These are phyloP conservation scores for Nemania sp. DNA, from an alignment of 2,329 filamentous ascomycete genomes.

Conservation along the genomic window DNA sequence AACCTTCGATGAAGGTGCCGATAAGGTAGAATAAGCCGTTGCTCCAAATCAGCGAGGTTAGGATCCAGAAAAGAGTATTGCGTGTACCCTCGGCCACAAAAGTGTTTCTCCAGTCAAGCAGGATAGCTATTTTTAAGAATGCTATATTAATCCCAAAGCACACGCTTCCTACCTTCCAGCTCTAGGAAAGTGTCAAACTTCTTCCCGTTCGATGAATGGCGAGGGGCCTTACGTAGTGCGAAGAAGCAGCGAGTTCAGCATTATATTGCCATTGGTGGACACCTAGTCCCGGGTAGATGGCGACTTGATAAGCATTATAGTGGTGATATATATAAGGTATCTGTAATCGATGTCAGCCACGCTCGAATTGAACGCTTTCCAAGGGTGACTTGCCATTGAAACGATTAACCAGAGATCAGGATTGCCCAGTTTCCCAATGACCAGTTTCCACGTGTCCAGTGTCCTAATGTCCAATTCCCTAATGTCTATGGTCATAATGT, in stretches of 20 bases:
- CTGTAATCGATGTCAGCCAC: too few relatives aligned
- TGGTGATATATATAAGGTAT: too few relatives aligned
- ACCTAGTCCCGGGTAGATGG: conserved; percentile 35
- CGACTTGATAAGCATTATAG: conserved; percentile 36
- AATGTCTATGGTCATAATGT: too few relatives aligned
- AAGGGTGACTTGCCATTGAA: conserved; percentile 31
- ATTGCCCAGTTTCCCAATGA: conserved; percentile 27
- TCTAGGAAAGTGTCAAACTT: conserved; percentile 4
- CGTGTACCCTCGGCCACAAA: conserved; percentile 33
- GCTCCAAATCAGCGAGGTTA: conserved; percentile 25
- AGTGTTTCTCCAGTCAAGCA: conserved; percentile 33
- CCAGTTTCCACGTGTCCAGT: too few relatives aligned
- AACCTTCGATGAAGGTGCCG: conserved; percentile 38
- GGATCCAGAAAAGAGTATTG: conserved; percentile 33
- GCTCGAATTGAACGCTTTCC: too few relatives aligned
- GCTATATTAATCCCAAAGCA: conserved; percentile 37
- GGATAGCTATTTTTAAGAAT: conserved; percentile 36
- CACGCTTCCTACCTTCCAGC: conserved; percentile 33
- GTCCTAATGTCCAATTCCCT: too few relatives aligned
- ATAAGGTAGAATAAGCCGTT: conserved; percentile 38
- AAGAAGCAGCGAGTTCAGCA: conserved; percentile 27
- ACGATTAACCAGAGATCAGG: conserved; percentile 32
- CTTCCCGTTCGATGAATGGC: too few relatives aligned
- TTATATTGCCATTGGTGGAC: conserved; percentile 38
- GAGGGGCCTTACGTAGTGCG: conserved; percentile 39